Evolutionary conservation across 1,284 basidiomycete species (phyloP).

Genomic region (Pseudozyma flocculosa): DNA sequence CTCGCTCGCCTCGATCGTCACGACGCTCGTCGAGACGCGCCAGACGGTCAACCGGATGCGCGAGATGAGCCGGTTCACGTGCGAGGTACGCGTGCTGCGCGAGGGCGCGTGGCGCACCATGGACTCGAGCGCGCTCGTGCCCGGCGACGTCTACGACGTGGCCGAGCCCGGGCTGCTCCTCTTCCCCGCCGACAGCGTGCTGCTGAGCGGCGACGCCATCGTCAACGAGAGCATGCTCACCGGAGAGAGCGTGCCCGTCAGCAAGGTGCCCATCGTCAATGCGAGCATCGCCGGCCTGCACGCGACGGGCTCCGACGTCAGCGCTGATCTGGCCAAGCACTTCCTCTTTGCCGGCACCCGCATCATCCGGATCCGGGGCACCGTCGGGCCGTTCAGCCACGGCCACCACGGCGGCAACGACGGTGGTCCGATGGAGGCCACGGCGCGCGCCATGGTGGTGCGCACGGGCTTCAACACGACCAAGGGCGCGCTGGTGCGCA

Average conservation of each 20-base stretch:
- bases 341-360: conserved; percentile 91
- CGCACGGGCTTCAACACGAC: conserved; percentile 96
- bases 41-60: conserved; percentile 85
- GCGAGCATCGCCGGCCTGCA: conserved; percentile 37
- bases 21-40: conserved; percentile 88
- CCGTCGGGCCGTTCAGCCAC: no score
- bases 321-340: conserved; percentile 74
- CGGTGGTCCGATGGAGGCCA: conserved; percentile 49
- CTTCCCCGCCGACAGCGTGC: conserved; percentile 87
- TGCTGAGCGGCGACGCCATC: conserved; percentile 92
- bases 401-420: no score
- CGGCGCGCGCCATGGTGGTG: conserved; percentile 82
- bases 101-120: conserved; percentile 63
- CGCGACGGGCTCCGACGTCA: conserved; percentile 61
- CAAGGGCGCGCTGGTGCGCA: conserved; percentile 90
- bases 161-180: conserved; percentile 72
- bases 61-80: conserved; percentile 91
- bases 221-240: conserved; percentile 99
- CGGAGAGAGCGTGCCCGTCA: conserved; percentile 90
- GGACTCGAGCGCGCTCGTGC: conserved; percentile 80
- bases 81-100: conserved; percentile 72
- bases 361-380: conserved; percentile 78
- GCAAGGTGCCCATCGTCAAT: conserved; percentile 70
- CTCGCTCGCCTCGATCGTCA: conserved; percentile 78
- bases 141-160: conserved; percentile 90